Evolutionary conservation across 164 flowering plant genomes (phyloP).

Genomic region (Tetrastigma voinierianum): DNA sequence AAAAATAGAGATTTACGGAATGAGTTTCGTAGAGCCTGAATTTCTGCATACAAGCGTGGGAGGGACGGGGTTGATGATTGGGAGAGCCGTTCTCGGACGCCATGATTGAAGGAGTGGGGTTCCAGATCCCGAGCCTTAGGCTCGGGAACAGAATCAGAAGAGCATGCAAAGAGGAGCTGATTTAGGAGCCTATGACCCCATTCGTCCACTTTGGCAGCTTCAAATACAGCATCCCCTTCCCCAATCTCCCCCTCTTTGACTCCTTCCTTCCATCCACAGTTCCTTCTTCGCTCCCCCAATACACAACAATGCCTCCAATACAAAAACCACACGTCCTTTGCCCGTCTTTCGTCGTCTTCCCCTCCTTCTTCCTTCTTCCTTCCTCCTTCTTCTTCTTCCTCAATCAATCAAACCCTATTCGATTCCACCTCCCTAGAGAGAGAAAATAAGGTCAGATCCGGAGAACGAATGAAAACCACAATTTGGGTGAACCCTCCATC

Average conservation of each 20-base stretch:
- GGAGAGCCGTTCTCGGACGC: slow-evolving; percentile 36
- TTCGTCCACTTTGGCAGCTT: slow-evolving; percentile 42
- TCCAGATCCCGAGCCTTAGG: slow-evolving; percentile 49
- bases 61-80: slow-evolving; percentile 5
- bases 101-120: slow-evolving; percentile 27
- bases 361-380: no score
- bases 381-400: no score
- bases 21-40: slow-evolving; percentile 90
- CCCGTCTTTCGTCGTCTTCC: no score
- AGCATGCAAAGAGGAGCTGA: slow-evolving; percentile 19
- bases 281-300: neutral
- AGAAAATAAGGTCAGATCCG: slow-evolving; percentile 21
- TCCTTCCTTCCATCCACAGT: slow-evolving; percentile 11
- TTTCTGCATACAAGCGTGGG: slow-evolving; percentile 53
- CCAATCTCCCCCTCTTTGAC: neutral
- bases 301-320: no score
- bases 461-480: slow-evolving; percentile 28
- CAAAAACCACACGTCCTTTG: no score
- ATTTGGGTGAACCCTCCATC: slow-evolving; percentile 24
- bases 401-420: slow-evolving; percentile 2
- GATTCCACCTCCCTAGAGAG: neutral
- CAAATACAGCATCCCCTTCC: slow-evolving; percentile 46
- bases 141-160: slow-evolving; percentile 36
- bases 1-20: slow-evolving; percentile 47
- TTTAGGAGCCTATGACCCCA: slow-evolving; percentile 6